Conservation (phyloP, 2,329 filamentous ascomycete genomes). For the Xylariaceae sp. region DNA sequence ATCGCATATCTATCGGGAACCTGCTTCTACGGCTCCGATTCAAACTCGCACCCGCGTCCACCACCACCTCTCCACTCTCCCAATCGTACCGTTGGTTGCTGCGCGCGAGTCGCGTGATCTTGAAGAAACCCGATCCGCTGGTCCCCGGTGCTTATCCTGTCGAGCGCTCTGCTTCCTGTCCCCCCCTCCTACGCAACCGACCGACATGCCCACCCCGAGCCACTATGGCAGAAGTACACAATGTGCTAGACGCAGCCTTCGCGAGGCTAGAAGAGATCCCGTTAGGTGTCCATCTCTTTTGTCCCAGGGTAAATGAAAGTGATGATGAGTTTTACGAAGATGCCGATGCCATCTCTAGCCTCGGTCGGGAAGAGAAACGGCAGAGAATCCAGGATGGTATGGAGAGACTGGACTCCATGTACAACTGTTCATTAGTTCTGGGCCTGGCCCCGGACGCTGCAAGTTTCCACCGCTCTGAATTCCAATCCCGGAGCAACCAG, state of each 20-base stretch:
- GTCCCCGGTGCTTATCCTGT: not conserved
- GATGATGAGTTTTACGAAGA: slow-evolving; percentile 62
- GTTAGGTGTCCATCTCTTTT: slow-evolving; percentile 53
- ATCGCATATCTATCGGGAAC: not conserved
- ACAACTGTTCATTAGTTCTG: slow-evolving; percentile 63
- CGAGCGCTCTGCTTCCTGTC: not conserved
- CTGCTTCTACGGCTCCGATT: not conserved
- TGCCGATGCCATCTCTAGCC: slow-evolving; percentile 39
- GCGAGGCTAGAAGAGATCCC: slow-evolving; percentile 23
- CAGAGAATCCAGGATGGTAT: slow-evolving; percentile 50
- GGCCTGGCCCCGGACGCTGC: slow-evolving; percentile 59
- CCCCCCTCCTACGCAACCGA: not conserved
- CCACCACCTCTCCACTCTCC: not conserved
- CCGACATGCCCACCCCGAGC: slow-evolving; percentile 23
- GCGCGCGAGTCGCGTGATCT: not conserved
- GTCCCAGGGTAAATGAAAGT: slow-evolving; percentile 57
- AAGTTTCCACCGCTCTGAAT: slow-evolving; percentile 54
- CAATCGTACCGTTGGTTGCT: no score
- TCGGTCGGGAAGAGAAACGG: slow-evolving; percentile 47
- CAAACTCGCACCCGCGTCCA: not conserved
- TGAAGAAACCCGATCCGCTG: not conserved
- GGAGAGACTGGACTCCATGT: slow-evolving; percentile 54
- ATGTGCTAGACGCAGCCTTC: slow-evolving; percentile 26
- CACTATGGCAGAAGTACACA: slow-evolving; percentile 27
- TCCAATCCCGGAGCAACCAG: slow-evolving; percentile 51